Evolutionary conservation across 352 stramenopile species (phyloP).

Genomic region (Peronospora destructor): DNA sequence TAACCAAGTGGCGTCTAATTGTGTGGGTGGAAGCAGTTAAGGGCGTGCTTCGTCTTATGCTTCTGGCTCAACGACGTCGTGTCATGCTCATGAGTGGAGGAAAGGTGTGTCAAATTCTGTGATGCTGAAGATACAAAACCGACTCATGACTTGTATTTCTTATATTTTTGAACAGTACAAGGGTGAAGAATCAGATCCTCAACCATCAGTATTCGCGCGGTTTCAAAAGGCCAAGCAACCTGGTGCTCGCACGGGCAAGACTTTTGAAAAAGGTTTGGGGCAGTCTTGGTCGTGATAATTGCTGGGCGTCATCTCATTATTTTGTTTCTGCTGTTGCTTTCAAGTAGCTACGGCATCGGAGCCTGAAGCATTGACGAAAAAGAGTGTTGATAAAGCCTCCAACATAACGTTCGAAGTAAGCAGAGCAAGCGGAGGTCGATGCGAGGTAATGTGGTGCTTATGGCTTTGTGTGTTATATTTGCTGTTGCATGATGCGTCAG

Average conservation of each 20-base stretch:
- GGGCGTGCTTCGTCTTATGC: conserved; percentile 51
- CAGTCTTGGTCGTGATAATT: background rate
- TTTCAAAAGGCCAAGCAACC: conserved; percentile 61
- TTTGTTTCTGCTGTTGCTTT: conserved; percentile 1
- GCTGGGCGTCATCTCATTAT: background rate
- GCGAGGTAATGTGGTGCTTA: background rate
- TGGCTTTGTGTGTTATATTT: background rate
- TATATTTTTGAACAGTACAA: conserved; percentile 35
- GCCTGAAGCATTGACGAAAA: conserved; percentile 18
- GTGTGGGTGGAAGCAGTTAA: conserved; percentile 75
- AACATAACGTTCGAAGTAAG: conserved; percentile 58
- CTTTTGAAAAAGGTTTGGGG: conserved; percentile 42
- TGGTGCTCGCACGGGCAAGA: conserved; percentile 63
- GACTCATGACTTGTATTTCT: background rate
- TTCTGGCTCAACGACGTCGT: conserved; percentile 55
- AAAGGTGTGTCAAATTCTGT: conserved; percentile 29
- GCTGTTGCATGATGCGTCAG: conserved; percentile 17
- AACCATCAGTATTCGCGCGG: conserved; percentile 43
- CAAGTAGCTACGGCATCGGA: conserved; percentile 21
- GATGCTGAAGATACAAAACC: background rate
- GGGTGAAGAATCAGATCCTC: conserved; percentile 39
- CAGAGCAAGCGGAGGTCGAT: background rate
- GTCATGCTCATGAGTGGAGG: conserved; percentile 50
- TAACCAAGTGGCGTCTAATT: conserved; percentile 73
- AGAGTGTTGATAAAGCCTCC: conserved; percentile 15